Evolutionary conservation across 345 rosid genomes (phyloP).

Genomic region (Eucalyptus pauciflora): DNA sequence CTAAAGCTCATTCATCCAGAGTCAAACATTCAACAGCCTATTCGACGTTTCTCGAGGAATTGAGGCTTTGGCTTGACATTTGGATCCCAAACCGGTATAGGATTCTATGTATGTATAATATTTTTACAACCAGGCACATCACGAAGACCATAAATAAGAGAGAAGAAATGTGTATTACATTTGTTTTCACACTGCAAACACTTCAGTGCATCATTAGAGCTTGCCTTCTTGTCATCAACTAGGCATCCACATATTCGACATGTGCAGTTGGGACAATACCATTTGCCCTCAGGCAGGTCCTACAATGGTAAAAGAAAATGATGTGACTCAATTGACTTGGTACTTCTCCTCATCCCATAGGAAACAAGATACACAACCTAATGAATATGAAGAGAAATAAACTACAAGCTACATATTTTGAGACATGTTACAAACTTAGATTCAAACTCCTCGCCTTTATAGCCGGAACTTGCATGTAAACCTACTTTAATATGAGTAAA

Average conservation of each 20-base stretch:
- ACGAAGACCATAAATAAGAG: neutral
- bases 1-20: neutral
- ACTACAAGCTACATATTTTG: neutral
- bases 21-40: neutral
- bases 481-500: neutral
- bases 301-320: constrained; percentile 8
- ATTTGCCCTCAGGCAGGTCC: constrained; percentile 89
- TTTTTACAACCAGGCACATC: neutral
- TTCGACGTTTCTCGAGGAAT: neutral
- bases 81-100: neutral
- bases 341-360: neutral
- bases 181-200: constrained; percentile 86
- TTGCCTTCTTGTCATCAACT: constrained; percentile 40
- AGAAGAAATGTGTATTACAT: constrained; percentile 33
- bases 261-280: constrained; percentile 93
- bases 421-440: neutral
- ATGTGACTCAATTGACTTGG: neutral
- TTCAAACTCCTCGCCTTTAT: neutral
- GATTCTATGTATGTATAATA: neutral
- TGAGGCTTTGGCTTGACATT: neutral
- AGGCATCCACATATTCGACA: constrained; percentile 69
- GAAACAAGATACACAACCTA: neutral
- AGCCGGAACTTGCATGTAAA: neutral
- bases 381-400: neutral
- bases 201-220: constrained; percentile 32